Base-by-base conservation (phyloP, 1,139 yeast genomes). In the Kodamaea suecica region DNA sequence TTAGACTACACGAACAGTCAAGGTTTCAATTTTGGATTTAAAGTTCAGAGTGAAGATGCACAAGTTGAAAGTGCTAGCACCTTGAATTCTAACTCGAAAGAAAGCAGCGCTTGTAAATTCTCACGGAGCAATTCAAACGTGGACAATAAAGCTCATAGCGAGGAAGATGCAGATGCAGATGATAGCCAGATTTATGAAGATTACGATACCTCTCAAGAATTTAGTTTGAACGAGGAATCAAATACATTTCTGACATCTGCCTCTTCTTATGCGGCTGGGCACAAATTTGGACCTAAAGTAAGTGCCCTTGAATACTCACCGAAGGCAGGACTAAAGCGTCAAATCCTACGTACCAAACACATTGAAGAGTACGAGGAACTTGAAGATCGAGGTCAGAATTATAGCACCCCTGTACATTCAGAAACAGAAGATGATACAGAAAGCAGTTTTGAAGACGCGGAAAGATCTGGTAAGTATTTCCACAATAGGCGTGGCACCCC, bases 11-110 rank as follows among this genome's bases (percentile, higher is more conserved):
- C 64, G 39, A 50, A 45, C 33, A 57, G 66, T 39, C 63, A 56
- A 37, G 69, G 69, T 3, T 62, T 63, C 39, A 61, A 60, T 39
- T 63, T 63, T 35, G 50, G 50, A 17, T 59, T 55, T 43, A 61
- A 61, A 34, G 36, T 41, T 5, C 38, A 45, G 14, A 41, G 41
- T 4, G 29, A 28, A 12, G 27, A 26, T 6, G 33, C 30, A 6
- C 17, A 36, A 15, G 17, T 7, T n/a, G 26, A 23, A 23, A 10
- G 6, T 12, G 13, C 26, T 23, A 6, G 11, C 26, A 23, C 11
- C 26, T 7, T 7, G 26, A 12, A n/a, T n/a, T 23, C 11, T 6
- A n/a, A 12, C 29, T 23, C 10, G 31, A 29, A 35, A 31, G 30
- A 36, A 17, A 15, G 29, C 20, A n/a, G n/a, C n/a, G n/a, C n/a